phyloP scores from a whole-genome alignment of 2,329 filamentous ascomycete genomes.

The Fusarium paranaense region DNA sequence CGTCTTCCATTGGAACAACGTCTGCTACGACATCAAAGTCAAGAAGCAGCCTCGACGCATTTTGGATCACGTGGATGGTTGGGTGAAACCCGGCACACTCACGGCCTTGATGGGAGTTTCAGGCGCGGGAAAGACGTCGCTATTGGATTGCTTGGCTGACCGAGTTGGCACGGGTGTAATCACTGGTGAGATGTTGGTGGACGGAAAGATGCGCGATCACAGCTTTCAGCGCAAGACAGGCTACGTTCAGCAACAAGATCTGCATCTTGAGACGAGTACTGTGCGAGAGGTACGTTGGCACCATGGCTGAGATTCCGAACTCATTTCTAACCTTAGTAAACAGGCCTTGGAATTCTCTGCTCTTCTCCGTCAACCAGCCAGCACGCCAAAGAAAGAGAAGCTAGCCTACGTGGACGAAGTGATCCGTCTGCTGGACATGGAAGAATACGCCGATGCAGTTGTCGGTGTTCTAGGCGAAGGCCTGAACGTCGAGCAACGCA shows the following conservation, averaged over 20 bases:
- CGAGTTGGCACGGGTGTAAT: constrained; percentile 77
- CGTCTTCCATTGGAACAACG: constrained; percentile 76
- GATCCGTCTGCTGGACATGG: constrained; percentile 64
- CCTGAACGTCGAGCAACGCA: constrained; percentile 61
- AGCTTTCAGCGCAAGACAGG: constrained; percentile 78
- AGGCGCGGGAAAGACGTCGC: constrained; percentile 69
- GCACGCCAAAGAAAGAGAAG: constrained; percentile 58
- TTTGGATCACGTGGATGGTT: constrained; percentile 76
- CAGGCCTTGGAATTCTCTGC: constrained; percentile 54
- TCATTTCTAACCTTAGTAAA: not conserved
- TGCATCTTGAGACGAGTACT: constrained; percentile 54
- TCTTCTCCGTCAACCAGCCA: constrained; percentile 56
- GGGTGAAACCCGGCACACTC: constrained; percentile 78
- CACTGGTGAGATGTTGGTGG: constrained; percentile 74
- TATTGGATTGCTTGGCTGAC: constrained; percentile 71
- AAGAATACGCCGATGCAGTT: constrained; percentile 64
- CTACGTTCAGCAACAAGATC: constrained; percentile 76
- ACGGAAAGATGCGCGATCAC: constrained; percentile 70
- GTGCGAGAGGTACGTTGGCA: constrained; percentile 41
- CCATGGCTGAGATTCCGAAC: rapidly evolving
- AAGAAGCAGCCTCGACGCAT: constrained; percentile 72
- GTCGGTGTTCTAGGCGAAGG: constrained; percentile 56
- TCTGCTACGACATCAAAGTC: constrained; percentile 79
- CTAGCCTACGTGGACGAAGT: constrained; percentile 62
- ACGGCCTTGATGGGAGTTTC: constrained; percentile 71